phyloP scores from a whole-genome alignment of 2,329 filamentous ascomycete genomes.

The Trichoderma hamatum region DNA sequence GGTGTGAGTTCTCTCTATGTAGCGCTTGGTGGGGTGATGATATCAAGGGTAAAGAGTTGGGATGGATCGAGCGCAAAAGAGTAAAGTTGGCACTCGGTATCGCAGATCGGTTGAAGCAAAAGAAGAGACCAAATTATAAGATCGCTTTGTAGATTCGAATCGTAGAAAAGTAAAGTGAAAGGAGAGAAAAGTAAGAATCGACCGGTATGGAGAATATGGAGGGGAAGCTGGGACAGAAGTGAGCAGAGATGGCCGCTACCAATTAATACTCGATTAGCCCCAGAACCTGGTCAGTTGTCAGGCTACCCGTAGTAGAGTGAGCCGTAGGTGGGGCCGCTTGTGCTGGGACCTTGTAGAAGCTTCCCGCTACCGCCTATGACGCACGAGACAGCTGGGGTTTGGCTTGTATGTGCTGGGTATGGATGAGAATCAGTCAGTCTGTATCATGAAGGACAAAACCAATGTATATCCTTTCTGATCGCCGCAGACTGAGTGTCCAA shows the following conservation, averaged over 20 bases:
- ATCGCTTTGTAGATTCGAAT: neutral
- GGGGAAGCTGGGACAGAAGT: constrained; percentile 24
- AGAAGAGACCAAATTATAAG: neutral
- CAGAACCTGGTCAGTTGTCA: constrained; percentile 7
- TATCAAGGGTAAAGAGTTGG: neutral
- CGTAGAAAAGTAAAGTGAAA: neutral
- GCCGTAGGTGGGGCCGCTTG: constrained; percentile 27
- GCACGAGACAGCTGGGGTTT: constrained; percentile 12
- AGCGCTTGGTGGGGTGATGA: constrained; percentile 11
- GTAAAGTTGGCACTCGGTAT: neutral
- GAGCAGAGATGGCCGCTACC: constrained; percentile 7
- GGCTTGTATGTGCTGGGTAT: neutral
- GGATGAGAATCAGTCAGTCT: neutral
- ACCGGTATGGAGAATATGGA: constrained; percentile 3
- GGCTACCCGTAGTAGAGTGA: constrained; percentile 1
- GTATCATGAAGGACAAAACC: neutral
- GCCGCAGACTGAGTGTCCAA: neutral
- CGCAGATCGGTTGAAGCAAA: neutral
- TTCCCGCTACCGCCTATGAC: constrained; percentile 28
- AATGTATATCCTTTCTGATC: neutral
- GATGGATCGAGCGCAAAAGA: neutral
- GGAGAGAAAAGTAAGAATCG: neutral
- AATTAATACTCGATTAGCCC: constrained; percentile 1
- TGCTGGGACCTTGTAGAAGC: constrained; percentile 42
- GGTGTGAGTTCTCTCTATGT: neutral